phyloP scores from a whole-genome alignment of 1,284 basidiomycete species.

The Anthracocystis walkeri region DNA sequence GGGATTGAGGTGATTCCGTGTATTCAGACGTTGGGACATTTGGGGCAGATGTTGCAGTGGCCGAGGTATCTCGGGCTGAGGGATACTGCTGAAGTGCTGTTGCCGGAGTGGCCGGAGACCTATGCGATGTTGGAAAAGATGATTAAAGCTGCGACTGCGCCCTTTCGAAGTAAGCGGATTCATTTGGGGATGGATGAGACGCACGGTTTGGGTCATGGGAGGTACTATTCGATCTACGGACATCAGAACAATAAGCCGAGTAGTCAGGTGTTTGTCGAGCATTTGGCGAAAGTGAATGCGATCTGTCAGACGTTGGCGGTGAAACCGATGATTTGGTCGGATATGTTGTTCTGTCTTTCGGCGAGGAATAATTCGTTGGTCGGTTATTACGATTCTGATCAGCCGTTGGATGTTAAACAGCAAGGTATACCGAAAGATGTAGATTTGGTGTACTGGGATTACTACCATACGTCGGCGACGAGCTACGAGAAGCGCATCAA shows the following conservation, averaged over 20 bases:
- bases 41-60: slow-evolving; percentile 71
- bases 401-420: slow-evolving; percentile 34
- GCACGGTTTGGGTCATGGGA: slow-evolving; percentile 69
- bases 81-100: slow-evolving; percentile 70
- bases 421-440: slow-evolving; percentile 65
- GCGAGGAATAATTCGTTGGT: slow-evolving; percentile 69
- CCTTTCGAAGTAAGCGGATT: slow-evolving; percentile 67
- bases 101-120: slow-evolving; percentile 67
- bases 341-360: slow-evolving; percentile 70
- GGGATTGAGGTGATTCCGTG: slow-evolving; percentile 65
- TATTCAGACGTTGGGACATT: slow-evolving; percentile 70
- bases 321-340: slow-evolving; percentile 70
- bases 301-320: slow-evolving; percentile 62
- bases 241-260: slow-evolving; percentile 64
- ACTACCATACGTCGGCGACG: slow-evolving; percentile 62
- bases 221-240: slow-evolving; percentile 68
- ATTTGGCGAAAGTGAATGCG: slow-evolving; percentile 64
- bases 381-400: slow-evolving; percentile 67
- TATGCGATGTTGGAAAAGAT: slow-evolving; percentile 68
- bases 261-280: slow-evolving; percentile 60
- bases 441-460: slow-evolving; percentile 67
- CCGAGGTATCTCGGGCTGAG: slow-evolving; percentile 67
- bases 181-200: slow-evolving; percentile 62
- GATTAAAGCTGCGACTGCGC: slow-evolving; percentile 59
- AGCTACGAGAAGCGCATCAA: slow-evolving; percentile 68